Evolutionary conservation across 495 filamentous ascomycete species (phyloP).

Genomic region (Neurospora sp.): DNA sequence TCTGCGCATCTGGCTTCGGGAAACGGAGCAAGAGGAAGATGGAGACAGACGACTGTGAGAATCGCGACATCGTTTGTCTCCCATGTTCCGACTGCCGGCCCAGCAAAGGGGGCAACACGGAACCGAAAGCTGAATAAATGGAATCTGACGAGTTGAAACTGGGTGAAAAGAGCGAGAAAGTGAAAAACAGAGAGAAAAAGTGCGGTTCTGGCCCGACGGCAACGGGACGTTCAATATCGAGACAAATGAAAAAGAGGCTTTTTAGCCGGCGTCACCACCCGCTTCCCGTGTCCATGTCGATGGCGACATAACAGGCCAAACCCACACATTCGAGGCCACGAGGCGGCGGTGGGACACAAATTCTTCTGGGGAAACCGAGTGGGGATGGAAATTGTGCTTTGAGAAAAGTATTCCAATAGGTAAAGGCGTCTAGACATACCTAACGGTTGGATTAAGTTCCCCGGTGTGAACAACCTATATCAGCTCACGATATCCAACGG

Average conservation of each 20-base stretch:
- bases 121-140: background rate
- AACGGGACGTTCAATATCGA: background rate
- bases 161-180: background rate
- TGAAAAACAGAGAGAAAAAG: background rate
- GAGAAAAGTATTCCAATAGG: no score
- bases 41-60: background rate
- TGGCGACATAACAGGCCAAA: background rate
- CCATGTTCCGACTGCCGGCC: background rate
- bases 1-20: background rate
- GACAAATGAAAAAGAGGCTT: background rate
- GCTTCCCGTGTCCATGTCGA: background rate
- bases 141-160: background rate
- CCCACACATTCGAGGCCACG: background rate
- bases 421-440: no score
- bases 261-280: background rate
- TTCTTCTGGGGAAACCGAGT: no score
- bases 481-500: no score
- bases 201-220: background rate
- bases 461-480: no score
- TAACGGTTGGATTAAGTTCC: no score
- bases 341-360: background rate
- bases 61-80: background rate
- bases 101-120: background rate
- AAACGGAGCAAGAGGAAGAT: background rate
- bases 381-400: no score